Evolutionary conservation across 371 early-diverging fungal genomes (phyloP).

Genomic region (Zychaea mexicana): DNA sequence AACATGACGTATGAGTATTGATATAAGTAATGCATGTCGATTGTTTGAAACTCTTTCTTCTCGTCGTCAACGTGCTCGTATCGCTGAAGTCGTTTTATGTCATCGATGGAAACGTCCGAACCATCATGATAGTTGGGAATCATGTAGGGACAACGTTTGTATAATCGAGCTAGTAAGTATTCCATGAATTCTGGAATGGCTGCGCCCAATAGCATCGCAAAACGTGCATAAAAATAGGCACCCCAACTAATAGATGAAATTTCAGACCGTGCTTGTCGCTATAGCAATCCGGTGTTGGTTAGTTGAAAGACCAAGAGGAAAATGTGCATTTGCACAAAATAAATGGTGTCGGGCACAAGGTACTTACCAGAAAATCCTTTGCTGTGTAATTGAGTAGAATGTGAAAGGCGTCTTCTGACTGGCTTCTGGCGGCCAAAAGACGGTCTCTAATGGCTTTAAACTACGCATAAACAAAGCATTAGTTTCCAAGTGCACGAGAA

Average conservation of each 20-base stretch:
- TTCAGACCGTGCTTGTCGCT: slow-evolving; percentile 80
- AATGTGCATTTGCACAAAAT: not conserved
- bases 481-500: slow-evolving; percentile 35
- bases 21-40: slow-evolving; percentile 65
- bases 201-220: slow-evolving; percentile 62
- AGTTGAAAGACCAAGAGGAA: not conserved
- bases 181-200: slow-evolving; percentile 63
- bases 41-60: slow-evolving; percentile 57
- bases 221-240: slow-evolving; percentile 76
- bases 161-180: slow-evolving; percentile 73
- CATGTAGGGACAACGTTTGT: slow-evolving; percentile 79
- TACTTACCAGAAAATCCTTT: slow-evolving; percentile 64
- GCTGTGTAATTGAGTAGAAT: slow-evolving; percentile 68
- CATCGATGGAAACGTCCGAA: slow-evolving; percentile 42
- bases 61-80: slow-evolving; percentile 57
- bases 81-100: slow-evolving; percentile 34
- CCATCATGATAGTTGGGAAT: slow-evolving; percentile 69
- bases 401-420: slow-evolving; percentile 49
- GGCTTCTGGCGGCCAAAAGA: slow-evolving; percentile 41
- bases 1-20: slow-evolving; percentile 78
- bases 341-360: no score
- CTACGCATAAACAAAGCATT: slow-evolving; percentile 54
- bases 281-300: not conserved
- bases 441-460: slow-evolving; percentile 50
- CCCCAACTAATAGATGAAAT: slow-evolving; percentile 61